Evolutionary conservation across 768 basidiomycete genomes (phyloP).

Genomic region (Pisolithus marmoratus): DNA sequence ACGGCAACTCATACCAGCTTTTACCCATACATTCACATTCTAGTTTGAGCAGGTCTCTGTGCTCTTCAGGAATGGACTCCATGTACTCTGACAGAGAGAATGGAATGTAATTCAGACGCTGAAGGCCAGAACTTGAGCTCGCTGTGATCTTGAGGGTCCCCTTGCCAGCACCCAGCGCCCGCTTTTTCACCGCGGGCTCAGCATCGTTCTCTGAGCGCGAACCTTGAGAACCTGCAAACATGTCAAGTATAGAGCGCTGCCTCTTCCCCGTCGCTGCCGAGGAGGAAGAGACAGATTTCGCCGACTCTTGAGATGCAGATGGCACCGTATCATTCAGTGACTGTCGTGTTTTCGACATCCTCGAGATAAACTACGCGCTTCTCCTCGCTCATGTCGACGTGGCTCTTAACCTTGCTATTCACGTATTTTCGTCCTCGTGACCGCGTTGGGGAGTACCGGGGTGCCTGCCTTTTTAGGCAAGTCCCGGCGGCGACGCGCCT

Average conservation of each 20-base stretch:
- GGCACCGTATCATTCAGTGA: slow-evolving; percentile 10
- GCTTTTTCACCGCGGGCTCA: slow-evolving; percentile 41
- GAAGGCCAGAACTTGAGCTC: slow-evolving; percentile 8
- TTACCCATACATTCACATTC: slow-evolving; percentile 72
- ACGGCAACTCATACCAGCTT: slow-evolving; percentile 45
- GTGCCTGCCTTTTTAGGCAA: slow-evolving; percentile 7
- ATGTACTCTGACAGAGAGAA: slow-evolving; percentile 55
- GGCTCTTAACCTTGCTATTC: slow-evolving; percentile 1
- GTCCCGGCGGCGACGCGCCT: not conserved
- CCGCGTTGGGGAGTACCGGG: not conserved
- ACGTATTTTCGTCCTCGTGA: not conserved
- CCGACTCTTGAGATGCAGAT: slow-evolving; percentile 18
- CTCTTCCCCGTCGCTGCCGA: slow-evolving; percentile 35
- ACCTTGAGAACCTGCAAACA: slow-evolving; percentile 41
- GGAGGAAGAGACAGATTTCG: slow-evolving; percentile 11
- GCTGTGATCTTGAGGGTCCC: slow-evolving; percentile 17
- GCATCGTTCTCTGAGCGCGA: slow-evolving; percentile 15
- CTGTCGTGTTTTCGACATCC: slow-evolving; percentile 33
- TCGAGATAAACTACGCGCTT: slow-evolving; percentile 37
- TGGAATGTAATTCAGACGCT: slow-evolving; percentile 57
- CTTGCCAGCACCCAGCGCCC: slow-evolving; percentile 27
- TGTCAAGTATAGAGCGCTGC: slow-evolving; percentile 61
- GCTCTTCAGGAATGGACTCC: slow-evolving; percentile 51
- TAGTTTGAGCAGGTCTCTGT: slow-evolving; percentile 52
- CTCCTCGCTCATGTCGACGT: slow-evolving; percentile 19